Evolutionary conservation across 345 rosid genomes (phyloP).

Genomic region (Pugionium dolabratum): DNA sequence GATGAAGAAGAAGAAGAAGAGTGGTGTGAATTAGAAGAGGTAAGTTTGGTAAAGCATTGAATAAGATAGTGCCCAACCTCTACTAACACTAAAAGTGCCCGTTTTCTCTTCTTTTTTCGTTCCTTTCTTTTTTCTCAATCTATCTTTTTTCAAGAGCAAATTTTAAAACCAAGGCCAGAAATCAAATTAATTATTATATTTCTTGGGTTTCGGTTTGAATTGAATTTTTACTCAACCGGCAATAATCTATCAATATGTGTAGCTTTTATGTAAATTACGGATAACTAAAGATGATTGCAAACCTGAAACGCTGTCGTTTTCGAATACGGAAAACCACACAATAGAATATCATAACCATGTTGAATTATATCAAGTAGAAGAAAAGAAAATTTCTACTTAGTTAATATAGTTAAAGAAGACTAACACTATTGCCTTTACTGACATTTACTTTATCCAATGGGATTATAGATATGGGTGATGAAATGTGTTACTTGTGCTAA

Average conservation of each 20-base stretch:
- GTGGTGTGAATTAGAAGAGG: slow-evolving; percentile 34
- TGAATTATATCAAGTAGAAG: neutral
- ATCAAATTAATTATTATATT: no score
- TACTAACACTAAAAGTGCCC: slow-evolving; percentile 38
- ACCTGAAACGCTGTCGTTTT: no score
- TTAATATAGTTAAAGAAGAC: slow-evolving; percentile 29
- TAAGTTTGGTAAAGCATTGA: slow-evolving; percentile 84
- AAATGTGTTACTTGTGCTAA: slow-evolving; percentile 21
- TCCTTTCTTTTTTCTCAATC: slow-evolving; percentile 36
- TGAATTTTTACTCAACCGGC: no score
- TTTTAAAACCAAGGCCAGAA: neutral
- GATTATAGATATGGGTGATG: slow-evolving; percentile 13
- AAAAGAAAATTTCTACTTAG: slow-evolving; percentile 26
- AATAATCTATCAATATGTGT: no score
- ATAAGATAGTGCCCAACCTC: slow-evolving; percentile 37
- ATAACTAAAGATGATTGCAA: no score
- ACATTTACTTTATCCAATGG: slow-evolving; percentile 16
- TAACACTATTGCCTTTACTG: slow-evolving; percentile 29
- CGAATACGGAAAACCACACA: no score
- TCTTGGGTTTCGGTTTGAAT: no score
- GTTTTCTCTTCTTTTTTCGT: neutral
- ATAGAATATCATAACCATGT: neutral
- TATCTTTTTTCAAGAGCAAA: slow-evolving; percentile 18
- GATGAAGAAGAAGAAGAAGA: slow-evolving; percentile 22
- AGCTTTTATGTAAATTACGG: no score